phyloP scores from a whole-genome alignment of 2,329 filamentous ascomycete genomes.

The Botrytis paeoniae region DNA sequence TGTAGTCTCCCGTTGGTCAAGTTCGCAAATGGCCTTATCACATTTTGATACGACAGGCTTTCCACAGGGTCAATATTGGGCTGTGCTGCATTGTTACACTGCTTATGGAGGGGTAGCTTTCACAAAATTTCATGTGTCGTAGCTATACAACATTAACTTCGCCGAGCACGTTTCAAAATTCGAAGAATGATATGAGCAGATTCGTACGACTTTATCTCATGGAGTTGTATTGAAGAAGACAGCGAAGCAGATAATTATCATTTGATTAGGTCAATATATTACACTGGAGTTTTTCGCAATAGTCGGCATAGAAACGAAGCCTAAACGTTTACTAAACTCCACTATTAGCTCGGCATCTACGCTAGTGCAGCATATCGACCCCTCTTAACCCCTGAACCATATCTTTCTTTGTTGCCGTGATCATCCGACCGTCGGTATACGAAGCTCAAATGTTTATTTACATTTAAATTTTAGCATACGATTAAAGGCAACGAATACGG shows the following conservation, averaged over 20 bases:
- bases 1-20: neutral
- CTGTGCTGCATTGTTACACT: slow-evolving; percentile 11
- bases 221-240: neutral
- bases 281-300: neutral
- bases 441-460: neutral
- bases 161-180: neutral
- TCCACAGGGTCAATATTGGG: neutral
- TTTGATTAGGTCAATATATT: slow-evolving; percentile 2
- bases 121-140: neutral
- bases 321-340: neutral
- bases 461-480: too few relatives aligned
- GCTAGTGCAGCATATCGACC: slow-evolving; percentile 1
- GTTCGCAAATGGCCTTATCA: neutral
- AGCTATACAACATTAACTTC: neutral
- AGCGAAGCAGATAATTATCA: neutral
- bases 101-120: neutral
- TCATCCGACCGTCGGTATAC: neutral
- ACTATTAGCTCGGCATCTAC: slow-evolving; percentile 4
- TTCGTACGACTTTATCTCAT: neutral
- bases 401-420: neutral
- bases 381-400: slow-evolving; percentile 9
- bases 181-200: neutral
- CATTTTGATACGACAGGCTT: neutral
- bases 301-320: neutral
- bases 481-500: neutral